Percentiles rank a stretch among this genome's conserved stretches.
phyloP scores from a whole-genome alignment of 1,139 yeast species.

The Taiozyma sp. region DNA sequence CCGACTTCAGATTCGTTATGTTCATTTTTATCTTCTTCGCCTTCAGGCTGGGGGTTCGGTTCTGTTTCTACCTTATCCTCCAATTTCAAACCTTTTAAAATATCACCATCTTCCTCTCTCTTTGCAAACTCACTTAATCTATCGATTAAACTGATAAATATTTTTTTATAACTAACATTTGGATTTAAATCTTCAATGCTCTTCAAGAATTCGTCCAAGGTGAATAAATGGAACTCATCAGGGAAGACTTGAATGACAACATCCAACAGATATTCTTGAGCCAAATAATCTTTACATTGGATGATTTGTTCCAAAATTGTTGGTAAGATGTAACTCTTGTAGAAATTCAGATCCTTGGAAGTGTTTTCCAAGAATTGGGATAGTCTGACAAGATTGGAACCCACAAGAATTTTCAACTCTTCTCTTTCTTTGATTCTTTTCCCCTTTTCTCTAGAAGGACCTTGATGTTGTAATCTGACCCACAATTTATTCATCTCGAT shows the following conservation, averaged over 20 bases:
- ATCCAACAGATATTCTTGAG: conserved; percentile 87
- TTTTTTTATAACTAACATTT: conserved; percentile 58
- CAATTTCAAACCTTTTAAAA: conserved; percentile 14
- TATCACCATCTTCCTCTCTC: conserved; percentile 29
- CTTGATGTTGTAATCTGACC: conserved; percentile 96
- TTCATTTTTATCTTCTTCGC: conserved; percentile 3
- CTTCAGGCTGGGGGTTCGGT: not conserved
- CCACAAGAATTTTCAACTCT: conserved; percentile 88
- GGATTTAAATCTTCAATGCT: conserved; percentile 70
- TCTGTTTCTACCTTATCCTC: conserved; percentile 8
- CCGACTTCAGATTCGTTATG: not conserved
- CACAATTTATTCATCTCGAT: conserved; percentile 97
- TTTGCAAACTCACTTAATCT: conserved; percentile 59
- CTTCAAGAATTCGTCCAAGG: conserved; percentile 62
- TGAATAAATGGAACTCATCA: conserved; percentile 80
- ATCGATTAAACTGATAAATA: conserved; percentile 66
- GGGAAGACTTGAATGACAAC: conserved; percentile 94
- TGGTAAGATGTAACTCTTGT: conserved; percentile 67
- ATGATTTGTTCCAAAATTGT: conserved; percentile 83
- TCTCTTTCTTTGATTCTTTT: conserved; percentile 76
- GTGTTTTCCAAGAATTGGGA: conserved; percentile 70
- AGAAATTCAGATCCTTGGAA: conserved; percentile 44
- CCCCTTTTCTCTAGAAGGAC: conserved; percentile 80
- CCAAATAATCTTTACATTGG: conserved; percentile 87
- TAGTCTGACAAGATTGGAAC: conserved; percentile 84